phyloP scores from a whole-genome alignment of 176 grass and related monocot genomes.

The Oryza meyeriana region DNA sequence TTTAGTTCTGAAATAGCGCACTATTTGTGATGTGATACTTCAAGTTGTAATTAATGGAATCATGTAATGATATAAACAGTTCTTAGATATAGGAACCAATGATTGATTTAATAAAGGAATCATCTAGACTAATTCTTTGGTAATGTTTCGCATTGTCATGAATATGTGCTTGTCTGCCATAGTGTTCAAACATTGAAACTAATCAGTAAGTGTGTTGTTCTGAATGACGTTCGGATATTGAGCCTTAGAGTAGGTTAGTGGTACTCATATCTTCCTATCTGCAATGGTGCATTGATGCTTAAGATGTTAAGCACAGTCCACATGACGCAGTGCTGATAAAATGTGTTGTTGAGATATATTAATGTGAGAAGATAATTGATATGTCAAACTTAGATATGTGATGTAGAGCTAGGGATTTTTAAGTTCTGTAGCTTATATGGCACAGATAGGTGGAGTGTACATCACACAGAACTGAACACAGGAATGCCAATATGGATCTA shows the following conservation, averaged over 20 bases:
- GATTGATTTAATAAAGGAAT: not conserved
- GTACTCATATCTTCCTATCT: not conserved
- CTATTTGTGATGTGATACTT: not conserved
- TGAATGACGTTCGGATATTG: not conserved
- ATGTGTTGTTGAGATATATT: not conserved
- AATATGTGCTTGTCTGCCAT: not conserved
- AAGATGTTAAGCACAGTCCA: not conserved
- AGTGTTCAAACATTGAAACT: not conserved
- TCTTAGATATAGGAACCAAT: not conserved
- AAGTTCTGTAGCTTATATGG: not conserved
- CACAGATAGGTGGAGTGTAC: not conserved
- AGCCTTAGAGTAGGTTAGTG: not conserved
- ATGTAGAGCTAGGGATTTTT: no score
- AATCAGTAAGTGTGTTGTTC: not conserved
- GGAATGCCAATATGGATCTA: not conserved
- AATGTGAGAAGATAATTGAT: not conserved
- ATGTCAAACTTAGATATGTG: not conserved
- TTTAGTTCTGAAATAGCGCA: conserved; percentile 3
- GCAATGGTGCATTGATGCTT: not conserved
- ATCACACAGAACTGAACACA: not conserved
- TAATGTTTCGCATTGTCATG: not conserved
- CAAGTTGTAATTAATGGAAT: not conserved
- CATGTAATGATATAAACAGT: not conserved
- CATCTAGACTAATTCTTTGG: not conserved
- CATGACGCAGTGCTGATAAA: conserved; percentile 5